Conservation (phyloP, 306 rosid genomes). For the Vigna angularis region DNA sequence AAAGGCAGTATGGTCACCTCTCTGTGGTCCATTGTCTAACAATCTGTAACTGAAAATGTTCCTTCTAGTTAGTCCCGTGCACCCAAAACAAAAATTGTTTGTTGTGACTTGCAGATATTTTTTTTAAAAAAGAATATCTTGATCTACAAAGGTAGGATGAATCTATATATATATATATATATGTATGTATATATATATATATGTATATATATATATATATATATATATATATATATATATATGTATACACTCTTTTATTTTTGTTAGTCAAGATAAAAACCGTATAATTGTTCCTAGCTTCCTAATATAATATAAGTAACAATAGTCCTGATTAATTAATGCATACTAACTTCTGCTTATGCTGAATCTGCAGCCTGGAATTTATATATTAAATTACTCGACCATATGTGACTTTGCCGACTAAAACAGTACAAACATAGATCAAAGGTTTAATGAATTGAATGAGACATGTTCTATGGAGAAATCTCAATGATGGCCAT, state of each 20-base stretch:
- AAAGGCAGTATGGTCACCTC: slow-evolving; percentile 53
- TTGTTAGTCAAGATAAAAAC: slow-evolving; percentile 34
- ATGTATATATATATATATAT: slow-evolving; percentile 4
- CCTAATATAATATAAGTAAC: slow-evolving; percentile 27
- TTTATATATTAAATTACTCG: slow-evolving; percentile 45
- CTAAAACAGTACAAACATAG: slow-evolving; percentile 44
- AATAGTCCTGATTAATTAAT: slow-evolving; percentile 38
- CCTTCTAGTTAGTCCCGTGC: slow-evolving; percentile 47
- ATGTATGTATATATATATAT: slow-evolving; percentile 11
- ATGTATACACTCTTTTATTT: background rate
- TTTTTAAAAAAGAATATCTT: background rate
- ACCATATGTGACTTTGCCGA: slow-evolving; percentile 41
- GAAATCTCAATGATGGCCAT: slow-evolving; percentile 40
- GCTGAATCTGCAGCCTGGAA: slow-evolving; percentile 55
- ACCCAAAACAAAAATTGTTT: slow-evolving; percentile 37
- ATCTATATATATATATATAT: slow-evolving; percentile 29
- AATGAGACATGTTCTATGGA: slow-evolving; percentile 20
- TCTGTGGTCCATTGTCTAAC: slow-evolving; percentile 63
- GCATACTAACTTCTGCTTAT: slow-evolving; percentile 20
- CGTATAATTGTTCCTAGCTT: slow-evolving; percentile 46
- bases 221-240: slow-evolving; percentile 16
- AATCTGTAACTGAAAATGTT: slow-evolving; percentile 50
- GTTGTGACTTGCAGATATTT: slow-evolving; percentile 47
- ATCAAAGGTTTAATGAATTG: slow-evolving; percentile 41
- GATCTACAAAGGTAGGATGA: slow-evolving; percentile 26